These are phyloP conservation scores for Tilletia indica DNA, from an alignment of 1,284 basidiomycete species.

Conservation along the genomic window DNA sequence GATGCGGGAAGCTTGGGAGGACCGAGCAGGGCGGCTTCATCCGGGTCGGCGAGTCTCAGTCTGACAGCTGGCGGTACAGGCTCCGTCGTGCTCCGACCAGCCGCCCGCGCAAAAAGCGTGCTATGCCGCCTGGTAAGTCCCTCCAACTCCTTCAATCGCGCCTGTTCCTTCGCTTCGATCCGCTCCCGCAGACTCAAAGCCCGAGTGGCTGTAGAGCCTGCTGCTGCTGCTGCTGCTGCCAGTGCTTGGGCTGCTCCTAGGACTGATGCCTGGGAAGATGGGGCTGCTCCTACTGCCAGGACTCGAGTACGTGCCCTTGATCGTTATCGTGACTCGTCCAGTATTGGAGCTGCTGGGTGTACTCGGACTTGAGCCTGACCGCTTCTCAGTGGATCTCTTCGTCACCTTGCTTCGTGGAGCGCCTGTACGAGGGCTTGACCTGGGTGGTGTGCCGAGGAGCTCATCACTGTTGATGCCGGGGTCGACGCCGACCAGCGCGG, in stretches of 20 bases:
- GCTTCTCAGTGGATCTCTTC: not conserved
- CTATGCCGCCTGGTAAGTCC: not conserved
- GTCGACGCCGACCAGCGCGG: too few species aligned
- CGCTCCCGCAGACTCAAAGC: conserved; percentile 9
- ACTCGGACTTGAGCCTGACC: too few species aligned
- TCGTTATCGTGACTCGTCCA: not conserved
- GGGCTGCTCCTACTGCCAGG: not conserved
- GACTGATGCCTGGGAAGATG: not conserved
- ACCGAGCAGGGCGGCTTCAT: not conserved
- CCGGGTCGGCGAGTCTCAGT: not conserved
- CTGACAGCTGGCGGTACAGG: not conserved
- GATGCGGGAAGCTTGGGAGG: not conserved
- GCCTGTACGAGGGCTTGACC: not conserved
- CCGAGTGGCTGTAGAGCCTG: not conserved
- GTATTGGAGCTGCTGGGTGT: not conserved
- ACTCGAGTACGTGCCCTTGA: not conserved
- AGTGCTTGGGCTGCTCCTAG: not conserved
- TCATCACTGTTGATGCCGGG: too few species aligned
- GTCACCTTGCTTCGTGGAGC: not conserved
- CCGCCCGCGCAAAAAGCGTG: conserved; percentile 4
- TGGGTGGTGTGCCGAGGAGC: too few species aligned
- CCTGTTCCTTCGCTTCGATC: conserved; percentile 14
- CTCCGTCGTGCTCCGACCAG: not conserved
- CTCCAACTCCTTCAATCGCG: conserved; percentile 11
- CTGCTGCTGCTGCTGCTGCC: too few species aligned